phyloP scores from a whole-genome alignment of 805 yeast species.

The Starmerella floricola region DNA sequence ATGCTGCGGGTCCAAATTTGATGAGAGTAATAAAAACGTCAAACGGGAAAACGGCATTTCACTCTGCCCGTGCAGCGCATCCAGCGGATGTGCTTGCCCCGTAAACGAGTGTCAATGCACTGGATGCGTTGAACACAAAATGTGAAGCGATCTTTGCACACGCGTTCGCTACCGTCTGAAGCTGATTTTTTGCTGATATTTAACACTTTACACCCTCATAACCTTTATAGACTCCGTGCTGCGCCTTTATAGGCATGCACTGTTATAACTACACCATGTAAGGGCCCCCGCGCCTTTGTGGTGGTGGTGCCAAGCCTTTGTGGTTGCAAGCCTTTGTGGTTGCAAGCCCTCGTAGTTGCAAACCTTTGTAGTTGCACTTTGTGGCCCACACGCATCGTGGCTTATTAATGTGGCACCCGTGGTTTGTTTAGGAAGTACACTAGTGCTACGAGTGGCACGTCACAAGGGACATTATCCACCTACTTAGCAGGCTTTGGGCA shows the following conservation, averaged over 20 bases:
- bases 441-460: not conserved
- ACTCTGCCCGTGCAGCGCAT: slow-evolving; percentile 16
- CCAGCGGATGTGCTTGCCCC: slow-evolving; percentile 15
- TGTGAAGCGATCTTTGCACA: slow-evolving; percentile 1
- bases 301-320: no score
- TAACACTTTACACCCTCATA: no score
- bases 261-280: no score
- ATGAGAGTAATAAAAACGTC: slow-evolving; percentile 1
- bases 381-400: not conserved
- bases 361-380: not conserved
- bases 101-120: slow-evolving; percentile 18
- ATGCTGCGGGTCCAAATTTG: slow-evolving; percentile 8
- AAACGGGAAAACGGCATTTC: slow-evolving; percentile 15
- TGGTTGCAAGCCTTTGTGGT: not conserved
- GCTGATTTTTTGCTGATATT: no score
- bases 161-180: no score
- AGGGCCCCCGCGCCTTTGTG: no score
- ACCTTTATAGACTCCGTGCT: no score
- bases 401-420: no score
- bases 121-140: slow-evolving; percentile 18
- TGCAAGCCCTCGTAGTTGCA: not conserved
- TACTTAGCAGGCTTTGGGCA: not conserved
- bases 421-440: no score
- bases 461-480: not conserved
- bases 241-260: no score